A percentile compares a stretch with the other conserved stretches of the same genome.
These are phyloP conservation scores for Thyridium curvatum DNA, from an alignment of 2,329 filamentous ascomycete genomes.

Conservation along the genomic window DNA sequence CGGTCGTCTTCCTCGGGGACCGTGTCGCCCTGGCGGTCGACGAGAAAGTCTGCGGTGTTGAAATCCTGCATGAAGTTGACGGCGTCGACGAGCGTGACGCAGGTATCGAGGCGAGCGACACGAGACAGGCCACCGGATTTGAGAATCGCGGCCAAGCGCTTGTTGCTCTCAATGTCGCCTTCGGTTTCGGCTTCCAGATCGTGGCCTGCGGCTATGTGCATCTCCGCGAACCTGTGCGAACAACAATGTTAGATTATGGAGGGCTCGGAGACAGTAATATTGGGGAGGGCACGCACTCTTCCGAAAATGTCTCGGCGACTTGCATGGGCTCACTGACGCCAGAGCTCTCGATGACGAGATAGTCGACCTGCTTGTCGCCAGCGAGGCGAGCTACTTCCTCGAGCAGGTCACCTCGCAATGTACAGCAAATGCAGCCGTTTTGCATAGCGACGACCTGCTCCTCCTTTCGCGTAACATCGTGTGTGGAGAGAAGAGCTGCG, in stretches of 20 bases:
- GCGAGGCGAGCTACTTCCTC: slow-evolving; percentile 62
- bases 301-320: slow-evolving; percentile 61
- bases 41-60: slow-evolving; percentile 61
- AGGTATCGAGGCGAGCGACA: slow-evolving; percentile 62
- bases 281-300: neutral
- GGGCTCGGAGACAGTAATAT: too few relatives aligned
- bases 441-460: slow-evolving; percentile 64
- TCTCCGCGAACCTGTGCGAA: slow-evolving; percentile 21
- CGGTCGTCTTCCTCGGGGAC: slow-evolving; percentile 62
- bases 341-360: slow-evolving; percentile 66
- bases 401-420: slow-evolving; percentile 62
- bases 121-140: slow-evolving; percentile 58
- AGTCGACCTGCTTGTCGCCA: slow-evolving; percentile 58
- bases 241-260: too few relatives aligned
- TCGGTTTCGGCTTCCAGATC: slow-evolving; percentile 18
- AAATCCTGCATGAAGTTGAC: slow-evolving; percentile 70
- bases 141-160: slow-evolving; percentile 12
- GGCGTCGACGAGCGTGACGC: slow-evolving; percentile 66
- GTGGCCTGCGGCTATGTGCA: slow-evolving; percentile 17
- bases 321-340: slow-evolving; percentile 70
- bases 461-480: slow-evolving; percentile 50
- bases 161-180: slow-evolving; percentile 11
- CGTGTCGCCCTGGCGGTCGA: slow-evolving; percentile 51
- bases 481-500: slow-evolving; percentile 50
- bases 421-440: slow-evolving; percentile 74